Conservation (phyloP, 2,329 filamentous ascomycete species). For the Phaeosphaeriaceae sp. region DNA sequence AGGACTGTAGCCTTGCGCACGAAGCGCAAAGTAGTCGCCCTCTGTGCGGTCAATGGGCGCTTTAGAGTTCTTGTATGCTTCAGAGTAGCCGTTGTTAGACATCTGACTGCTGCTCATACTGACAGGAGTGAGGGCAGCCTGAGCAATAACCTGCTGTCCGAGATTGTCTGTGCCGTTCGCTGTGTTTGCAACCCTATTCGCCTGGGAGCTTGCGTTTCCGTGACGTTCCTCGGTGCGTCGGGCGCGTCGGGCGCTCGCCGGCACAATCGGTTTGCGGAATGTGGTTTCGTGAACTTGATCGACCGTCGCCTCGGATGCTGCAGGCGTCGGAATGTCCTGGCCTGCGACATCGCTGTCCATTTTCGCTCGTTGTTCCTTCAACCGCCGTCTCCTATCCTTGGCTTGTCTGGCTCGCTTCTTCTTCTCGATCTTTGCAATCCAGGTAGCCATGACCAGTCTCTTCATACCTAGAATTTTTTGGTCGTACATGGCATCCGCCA, state of each 20-base stretch:
- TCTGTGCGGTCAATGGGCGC: slow-evolving; percentile 53
- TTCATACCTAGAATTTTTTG: slow-evolving; percentile 23
- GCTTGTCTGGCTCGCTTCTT: slow-evolving; percentile 31
- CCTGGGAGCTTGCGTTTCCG: slow-evolving; percentile 2
- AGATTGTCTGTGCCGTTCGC: background rate
- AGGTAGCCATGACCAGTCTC: slow-evolving; percentile 29
- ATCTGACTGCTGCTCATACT: slow-evolving; percentile 8
- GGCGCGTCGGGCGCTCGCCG: slow-evolving; percentile 25
- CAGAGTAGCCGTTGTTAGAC: slow-evolving; percentile 27
- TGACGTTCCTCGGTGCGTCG: slow-evolving; percentile 29
- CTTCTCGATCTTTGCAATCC: slow-evolving; percentile 32
- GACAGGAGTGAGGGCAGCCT: slow-evolving; percentile 6
- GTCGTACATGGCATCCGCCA: slow-evolving; percentile 28
- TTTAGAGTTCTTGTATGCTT: slow-evolving; percentile 31
- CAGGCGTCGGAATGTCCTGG: slow-evolving; percentile 6
- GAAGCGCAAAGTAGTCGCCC: slow-evolving; percentile 60
- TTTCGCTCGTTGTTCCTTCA: slow-evolving; percentile 30
- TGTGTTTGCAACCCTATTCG: slow-evolving; percentile 1
- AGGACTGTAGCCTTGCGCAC: slow-evolving; percentile 57
- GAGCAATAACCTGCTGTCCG: background rate
- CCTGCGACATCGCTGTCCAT: slow-evolving; percentile 12
- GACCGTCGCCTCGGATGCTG: slow-evolving; percentile 6
- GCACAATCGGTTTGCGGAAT: slow-evolving; percentile 21
- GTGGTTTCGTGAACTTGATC: slow-evolving; percentile 12
- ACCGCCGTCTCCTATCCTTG: slow-evolving; percentile 30